Conservation (phyloP, 768 basidiomycete species). For the Hemileccinum impolitum region DNA sequence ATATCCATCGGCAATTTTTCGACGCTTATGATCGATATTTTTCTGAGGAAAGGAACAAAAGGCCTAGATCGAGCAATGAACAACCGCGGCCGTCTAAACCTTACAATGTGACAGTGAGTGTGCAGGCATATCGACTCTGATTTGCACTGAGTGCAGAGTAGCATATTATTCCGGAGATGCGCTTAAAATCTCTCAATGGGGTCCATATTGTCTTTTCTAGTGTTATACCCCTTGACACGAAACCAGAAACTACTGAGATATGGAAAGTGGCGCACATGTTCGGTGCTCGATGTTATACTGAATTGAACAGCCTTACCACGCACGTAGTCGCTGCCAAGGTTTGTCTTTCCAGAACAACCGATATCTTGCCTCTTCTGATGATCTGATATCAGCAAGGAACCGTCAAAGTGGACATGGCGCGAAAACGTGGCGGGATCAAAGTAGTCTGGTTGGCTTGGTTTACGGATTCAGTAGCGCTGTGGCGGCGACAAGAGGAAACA, state of each 20-base stretch:
- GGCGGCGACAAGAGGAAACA: slow-evolving; percentile 77
- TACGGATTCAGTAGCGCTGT: slow-evolving; percentile 83
- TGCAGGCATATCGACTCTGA: background rate
- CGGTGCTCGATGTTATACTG: slow-evolving; percentile 76
- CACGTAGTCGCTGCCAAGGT: slow-evolving; percentile 94
- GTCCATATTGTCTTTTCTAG: slow-evolving; percentile 90
- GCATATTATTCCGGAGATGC: slow-evolving; percentile 83
- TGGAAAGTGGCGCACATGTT: slow-evolving; percentile 87
- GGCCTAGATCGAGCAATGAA: slow-evolving; percentile 22
- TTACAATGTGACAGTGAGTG: slow-evolving; percentile 80
- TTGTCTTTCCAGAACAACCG: slow-evolving; percentile 7
- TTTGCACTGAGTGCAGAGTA: slow-evolving; percentile 29
- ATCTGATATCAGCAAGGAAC: slow-evolving; percentile 65
- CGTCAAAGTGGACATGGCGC: slow-evolving; percentile 84
- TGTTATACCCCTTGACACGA: slow-evolving; percentile 86
- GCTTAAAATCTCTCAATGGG: slow-evolving; percentile 71
- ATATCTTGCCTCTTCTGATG: slow-evolving; percentile 6
- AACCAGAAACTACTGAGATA: slow-evolving; percentile 75
- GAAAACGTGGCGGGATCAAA: slow-evolving; percentile 70
- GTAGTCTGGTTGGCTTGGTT: slow-evolving; percentile 92
- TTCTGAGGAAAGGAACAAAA: slow-evolving; percentile 26
- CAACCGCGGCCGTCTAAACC: slow-evolving; percentile 29
- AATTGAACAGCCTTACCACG: slow-evolving; percentile 64
- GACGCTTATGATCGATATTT: slow-evolving; percentile 51
- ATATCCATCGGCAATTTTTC: slow-evolving; percentile 79